phyloP scores from a whole-genome alignment of 2,329 filamentous ascomycete species.

The Endoconidiophora laricicola region DNA sequence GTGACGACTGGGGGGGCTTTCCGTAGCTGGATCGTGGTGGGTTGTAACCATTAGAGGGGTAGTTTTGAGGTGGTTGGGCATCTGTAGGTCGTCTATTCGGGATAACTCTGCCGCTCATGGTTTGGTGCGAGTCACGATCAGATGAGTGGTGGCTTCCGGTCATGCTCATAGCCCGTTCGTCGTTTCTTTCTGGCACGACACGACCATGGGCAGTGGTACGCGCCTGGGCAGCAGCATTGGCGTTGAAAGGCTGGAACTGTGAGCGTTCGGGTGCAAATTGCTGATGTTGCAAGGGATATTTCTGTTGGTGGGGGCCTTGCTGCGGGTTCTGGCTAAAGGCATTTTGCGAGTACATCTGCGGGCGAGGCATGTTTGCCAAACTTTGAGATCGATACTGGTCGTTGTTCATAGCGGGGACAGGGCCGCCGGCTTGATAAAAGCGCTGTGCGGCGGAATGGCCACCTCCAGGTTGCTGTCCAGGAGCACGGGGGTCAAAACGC shows the following conservation, averaged over 20 bases:
- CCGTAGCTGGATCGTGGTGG: constrained; percentile 20
- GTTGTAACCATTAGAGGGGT: constrained; percentile 9
- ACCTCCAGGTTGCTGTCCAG: constrained; percentile 25
- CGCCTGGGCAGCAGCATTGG: constrained; percentile 27
- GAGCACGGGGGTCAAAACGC: constrained; percentile 40
- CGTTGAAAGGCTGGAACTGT: constrained; percentile 11
- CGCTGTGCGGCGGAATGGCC: constrained; percentile 34
- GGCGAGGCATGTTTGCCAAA: constrained; percentile 60
- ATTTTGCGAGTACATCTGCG: constrained; percentile 52
- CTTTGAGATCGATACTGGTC: constrained; percentile 89
- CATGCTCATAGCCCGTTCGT: constrained; percentile 93
- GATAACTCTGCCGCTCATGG: constrained; percentile 83
- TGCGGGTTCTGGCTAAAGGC: constrained; percentile 33
- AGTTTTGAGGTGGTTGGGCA: constrained; percentile 13
- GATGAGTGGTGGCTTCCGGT: constrained; percentile 53
- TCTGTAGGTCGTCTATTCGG: constrained; percentile 46
- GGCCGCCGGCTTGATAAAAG: constrained; percentile 43
- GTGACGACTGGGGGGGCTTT: constrained; percentile 16
- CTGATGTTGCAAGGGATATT: constrained; percentile 23
- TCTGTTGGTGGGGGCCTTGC: constrained; percentile 44
- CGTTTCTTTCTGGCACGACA: constrained; percentile 76
- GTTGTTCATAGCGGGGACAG: constrained; percentile 57
- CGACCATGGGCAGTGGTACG: constrained; percentile 83
- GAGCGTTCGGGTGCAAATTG: not conserved
- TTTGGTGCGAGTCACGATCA: constrained; percentile 70